Conservation (phyloP, 2,329 filamentous ascomycete genomes). For the Colletotrichum lini region DNA sequence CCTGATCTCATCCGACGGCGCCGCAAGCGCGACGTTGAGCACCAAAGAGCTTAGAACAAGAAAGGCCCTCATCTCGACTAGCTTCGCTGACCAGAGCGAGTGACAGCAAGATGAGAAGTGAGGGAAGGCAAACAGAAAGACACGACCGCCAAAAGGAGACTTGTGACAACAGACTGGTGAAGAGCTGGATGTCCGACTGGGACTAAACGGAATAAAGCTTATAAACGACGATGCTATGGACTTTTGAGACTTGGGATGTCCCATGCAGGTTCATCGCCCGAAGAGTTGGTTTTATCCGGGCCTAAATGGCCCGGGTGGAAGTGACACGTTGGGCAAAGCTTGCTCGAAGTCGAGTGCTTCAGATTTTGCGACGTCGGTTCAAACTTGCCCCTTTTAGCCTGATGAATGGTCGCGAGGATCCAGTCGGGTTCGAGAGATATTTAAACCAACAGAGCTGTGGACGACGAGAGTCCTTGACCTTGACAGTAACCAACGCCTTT, state of each 20-base stretch:
- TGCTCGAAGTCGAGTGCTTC: slow-evolving; percentile 6
- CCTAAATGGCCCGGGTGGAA: background rate
- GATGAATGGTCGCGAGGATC: too few relatives aligned
- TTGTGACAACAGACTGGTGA: background rate
- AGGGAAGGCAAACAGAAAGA: background rate
- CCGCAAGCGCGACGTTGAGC: slow-evolving; percentile 5
- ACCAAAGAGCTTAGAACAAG: slow-evolving; percentile 9
- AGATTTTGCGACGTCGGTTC: background rate
- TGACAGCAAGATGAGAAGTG: background rate
- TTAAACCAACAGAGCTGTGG: background rate
- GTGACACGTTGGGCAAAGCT: slow-evolving; percentile 14
- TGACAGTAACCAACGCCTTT: background rate
- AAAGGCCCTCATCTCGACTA: slow-evolving; percentile 13
- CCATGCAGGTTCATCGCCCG: background rate
- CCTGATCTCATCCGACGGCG: background rate
- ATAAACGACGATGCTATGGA: background rate
- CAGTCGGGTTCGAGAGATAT: background rate
- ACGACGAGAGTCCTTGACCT: background rate
- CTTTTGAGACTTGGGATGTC: background rate
- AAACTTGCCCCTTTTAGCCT: background rate
- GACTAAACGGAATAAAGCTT: background rate
- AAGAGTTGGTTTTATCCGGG: background rate
- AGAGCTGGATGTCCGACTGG: background rate
- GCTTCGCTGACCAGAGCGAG: slow-evolving; percentile 10
- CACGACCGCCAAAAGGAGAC: background rate